Conservation (phyloP, 495 filamentous ascomycete species). For the Podospora pseudoanserina region DNA sequence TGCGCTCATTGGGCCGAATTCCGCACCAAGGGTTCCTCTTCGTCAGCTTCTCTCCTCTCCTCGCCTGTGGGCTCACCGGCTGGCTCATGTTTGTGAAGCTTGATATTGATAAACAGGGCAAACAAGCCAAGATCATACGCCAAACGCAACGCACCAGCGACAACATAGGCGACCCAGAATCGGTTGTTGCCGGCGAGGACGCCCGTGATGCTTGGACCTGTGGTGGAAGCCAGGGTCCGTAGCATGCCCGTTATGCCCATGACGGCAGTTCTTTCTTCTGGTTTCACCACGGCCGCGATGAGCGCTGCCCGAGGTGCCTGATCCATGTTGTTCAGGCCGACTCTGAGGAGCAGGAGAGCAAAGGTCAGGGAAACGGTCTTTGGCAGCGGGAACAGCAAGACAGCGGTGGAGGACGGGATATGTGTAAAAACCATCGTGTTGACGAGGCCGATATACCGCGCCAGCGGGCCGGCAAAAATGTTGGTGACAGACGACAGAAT, state of each 20-base stretch:
- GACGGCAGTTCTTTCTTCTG: conserved; percentile 75
- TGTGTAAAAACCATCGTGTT: conserved; percentile 53
- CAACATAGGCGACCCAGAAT: conserved; percentile 73
- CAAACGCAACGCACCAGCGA: conserved; percentile 65
- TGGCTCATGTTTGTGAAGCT: conserved; percentile 40
- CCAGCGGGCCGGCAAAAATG: conserved; percentile 69
- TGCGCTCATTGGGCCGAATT: not conserved
- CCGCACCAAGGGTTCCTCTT: conserved; percentile 1
- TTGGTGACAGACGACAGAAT: conserved; percentile 49
- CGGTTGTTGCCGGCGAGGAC: conserved; percentile 56
- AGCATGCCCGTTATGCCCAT: conserved; percentile 72
- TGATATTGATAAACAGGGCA: conserved; percentile 58
- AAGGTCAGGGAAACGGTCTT: conserved; percentile 49
- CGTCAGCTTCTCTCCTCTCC: not conserved
- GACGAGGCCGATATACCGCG: conserved; percentile 73
- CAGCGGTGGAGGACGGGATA: conserved; percentile 42
- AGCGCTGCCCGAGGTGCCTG: conserved; percentile 78
- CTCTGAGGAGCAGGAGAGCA: conserved; percentile 63
- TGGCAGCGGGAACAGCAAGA: conserved; percentile 38
- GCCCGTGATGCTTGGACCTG: conserved; percentile 71
- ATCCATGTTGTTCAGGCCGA: conserved; percentile 64
- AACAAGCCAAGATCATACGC: conserved; percentile 72
- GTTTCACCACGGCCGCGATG: conserved; percentile 67
- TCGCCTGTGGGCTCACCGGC: not conserved
- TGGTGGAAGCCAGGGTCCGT: conserved; percentile 59